These are phyloP conservation scores for Umbellularia californica DNA, from an alignment of 164 flowering plant species.

Conservation along the genomic window DNA sequence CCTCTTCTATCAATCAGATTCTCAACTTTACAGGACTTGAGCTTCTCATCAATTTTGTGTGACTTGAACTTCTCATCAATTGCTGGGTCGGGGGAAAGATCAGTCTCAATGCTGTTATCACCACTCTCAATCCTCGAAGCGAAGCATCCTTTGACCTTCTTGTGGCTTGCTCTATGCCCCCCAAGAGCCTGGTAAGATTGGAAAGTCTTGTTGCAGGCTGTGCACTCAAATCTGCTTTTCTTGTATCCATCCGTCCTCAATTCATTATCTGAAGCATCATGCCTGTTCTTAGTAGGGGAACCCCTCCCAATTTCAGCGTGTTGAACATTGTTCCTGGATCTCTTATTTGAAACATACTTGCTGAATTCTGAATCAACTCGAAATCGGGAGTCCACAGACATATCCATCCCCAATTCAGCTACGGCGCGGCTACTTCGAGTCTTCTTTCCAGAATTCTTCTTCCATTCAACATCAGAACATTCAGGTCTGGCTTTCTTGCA, in stretches of 20 bases:
- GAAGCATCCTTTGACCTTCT: conserved; percentile 29
- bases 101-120: conserved; percentile 40
- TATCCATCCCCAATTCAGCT: conserved; percentile 12
- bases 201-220: conserved; percentile 46
- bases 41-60: conserved; percentile 1
- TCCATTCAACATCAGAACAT: conserved; percentile 17
- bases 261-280: conserved; percentile 26
- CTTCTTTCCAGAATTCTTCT: conserved; percentile 15
- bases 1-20: background rate
- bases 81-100: conserved; percentile 18
- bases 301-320: conserved; percentile 20
- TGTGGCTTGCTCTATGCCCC: conserved; percentile 58
- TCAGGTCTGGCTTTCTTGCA: conserved; percentile 11
- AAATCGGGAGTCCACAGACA: conserved; percentile 11
- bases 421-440: background rate
- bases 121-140: conserved; percentile 37
- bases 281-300: conserved; percentile 12
- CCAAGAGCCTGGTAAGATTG: conserved; percentile 59
- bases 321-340: conserved; percentile 14
- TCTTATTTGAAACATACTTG: conserved; percentile 25
- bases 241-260: conserved; percentile 20
- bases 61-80: conserved; percentile 21
- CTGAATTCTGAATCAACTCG: conserved; percentile 14
- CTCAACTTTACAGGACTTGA: conserved; percentile 14
- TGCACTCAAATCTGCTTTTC: conserved; percentile 43